phyloP scores from a whole-genome alignment of 2,329 filamentous ascomycete genomes.

The Hypomyces rosellus region DNA sequence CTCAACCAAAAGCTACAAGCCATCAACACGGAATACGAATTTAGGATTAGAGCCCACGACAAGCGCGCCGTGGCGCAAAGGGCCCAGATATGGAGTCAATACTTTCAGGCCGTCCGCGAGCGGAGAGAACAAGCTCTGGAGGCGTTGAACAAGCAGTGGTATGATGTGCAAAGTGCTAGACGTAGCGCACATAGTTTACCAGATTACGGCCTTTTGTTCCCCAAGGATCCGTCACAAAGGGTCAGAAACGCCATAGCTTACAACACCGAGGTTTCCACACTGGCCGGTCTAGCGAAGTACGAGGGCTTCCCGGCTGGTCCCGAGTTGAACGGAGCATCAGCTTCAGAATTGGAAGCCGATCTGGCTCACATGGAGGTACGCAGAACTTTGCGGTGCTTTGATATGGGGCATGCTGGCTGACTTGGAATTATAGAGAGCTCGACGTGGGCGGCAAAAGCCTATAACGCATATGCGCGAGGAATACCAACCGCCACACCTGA shows the following conservation, averaged over 20 bases:
- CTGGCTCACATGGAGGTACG: constrained; percentile 78
- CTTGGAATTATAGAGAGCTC: constrained; percentile 25
- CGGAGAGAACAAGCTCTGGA: constrained; percentile 74
- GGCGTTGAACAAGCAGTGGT: constrained; percentile 80
- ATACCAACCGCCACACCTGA: constrained; percentile 42
- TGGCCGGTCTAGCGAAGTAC: constrained; percentile 89
- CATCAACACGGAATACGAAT: constrained; percentile 66
- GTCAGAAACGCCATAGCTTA: constrained; percentile 83
- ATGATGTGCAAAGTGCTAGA: constrained; percentile 84
- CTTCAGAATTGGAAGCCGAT: constrained; percentile 76
- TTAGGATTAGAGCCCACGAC: constrained; percentile 66
- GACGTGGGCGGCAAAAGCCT: constrained; percentile 31
- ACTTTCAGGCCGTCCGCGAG: constrained; percentile 79
- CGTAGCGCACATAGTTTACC: constrained; percentile 73
- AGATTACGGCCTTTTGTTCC: constrained; percentile 77
- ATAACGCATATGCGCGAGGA: constrained; percentile 39
- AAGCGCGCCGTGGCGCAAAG: constrained; percentile 73
- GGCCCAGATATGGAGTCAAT: constrained; percentile 83
- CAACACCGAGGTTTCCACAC: constrained; percentile 87
- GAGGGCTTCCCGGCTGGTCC: constrained; percentile 96
- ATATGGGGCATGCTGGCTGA: background rate
- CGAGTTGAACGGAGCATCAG: constrained; percentile 65
- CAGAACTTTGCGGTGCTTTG: constrained; percentile 5
- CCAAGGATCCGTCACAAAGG: constrained; percentile 68
- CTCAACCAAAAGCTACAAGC: constrained; percentile 73